A percentile compares a stretch with the other conserved stretches of the same genome.
These are phyloP conservation scores for Aquilaria malaccensis DNA, from an alignment of 345 rosid genomes.

Conservation along the genomic window DNA sequence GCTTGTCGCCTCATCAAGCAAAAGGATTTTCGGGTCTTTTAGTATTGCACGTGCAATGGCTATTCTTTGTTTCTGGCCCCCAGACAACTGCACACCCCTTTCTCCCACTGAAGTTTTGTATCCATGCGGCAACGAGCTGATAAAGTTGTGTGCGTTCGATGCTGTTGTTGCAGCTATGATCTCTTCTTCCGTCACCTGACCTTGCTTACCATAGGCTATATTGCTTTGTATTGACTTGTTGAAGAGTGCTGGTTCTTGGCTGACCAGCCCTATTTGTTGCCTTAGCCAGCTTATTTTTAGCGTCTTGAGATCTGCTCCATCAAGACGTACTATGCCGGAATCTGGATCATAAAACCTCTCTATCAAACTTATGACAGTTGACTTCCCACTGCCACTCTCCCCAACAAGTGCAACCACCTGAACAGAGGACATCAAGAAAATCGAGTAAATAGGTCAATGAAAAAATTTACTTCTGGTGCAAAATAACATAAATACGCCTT, in stretches of 20 bases:
- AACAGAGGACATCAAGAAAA: conserved; percentile 3
- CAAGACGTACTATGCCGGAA: conserved; percentile 41
- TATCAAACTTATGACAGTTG: conserved; percentile 57
- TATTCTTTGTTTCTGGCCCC: conserved; percentile 62
- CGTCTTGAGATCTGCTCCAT: conserved; percentile 28
- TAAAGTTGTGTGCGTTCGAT: conserved; percentile 59
- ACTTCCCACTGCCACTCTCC: conserved; percentile 74
- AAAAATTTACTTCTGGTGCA: background rate
- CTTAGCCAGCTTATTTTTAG: conserved; percentile 58
- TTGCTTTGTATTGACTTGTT: conserved; percentile 55
- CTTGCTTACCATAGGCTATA: conserved; percentile 55
- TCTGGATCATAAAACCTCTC: conserved; percentile 76
- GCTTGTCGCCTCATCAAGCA: conserved; percentile 61
- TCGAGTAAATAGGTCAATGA: background rate
- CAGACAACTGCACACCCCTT: conserved; percentile 66
- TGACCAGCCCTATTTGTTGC: conserved; percentile 63
- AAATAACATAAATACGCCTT: too few relatives aligned
- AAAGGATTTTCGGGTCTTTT: conserved; percentile 47
- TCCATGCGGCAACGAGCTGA: conserved; percentile 46
- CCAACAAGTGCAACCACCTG: conserved; percentile 74
- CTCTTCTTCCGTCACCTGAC: conserved; percentile 43
- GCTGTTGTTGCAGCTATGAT: conserved; percentile 47
- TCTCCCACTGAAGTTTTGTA: conserved; percentile 61
- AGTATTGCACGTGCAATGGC: conserved; percentile 59
- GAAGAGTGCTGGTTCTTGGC: conserved; percentile 74